Evolutionary conservation across 305 asterid genomes (phyloP), one percentile per base, ranked within the genome.

Genomic region (Lippia alba): DNA sequence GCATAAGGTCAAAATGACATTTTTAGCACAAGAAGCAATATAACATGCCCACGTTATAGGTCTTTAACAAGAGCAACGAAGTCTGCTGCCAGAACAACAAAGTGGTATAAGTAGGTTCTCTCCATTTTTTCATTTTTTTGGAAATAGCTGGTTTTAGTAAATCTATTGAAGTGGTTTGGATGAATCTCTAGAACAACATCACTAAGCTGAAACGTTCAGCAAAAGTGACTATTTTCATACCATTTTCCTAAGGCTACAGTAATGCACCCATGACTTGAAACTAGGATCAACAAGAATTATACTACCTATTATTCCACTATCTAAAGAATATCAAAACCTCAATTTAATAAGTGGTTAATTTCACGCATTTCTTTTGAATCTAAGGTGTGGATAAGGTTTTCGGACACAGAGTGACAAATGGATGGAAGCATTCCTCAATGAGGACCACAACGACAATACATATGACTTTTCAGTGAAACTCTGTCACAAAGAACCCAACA

Each of bases 231-330:
- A 34, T 32, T 56, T 58, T 58, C 63, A 14, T 58, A 54, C 11
- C 17, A 16, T 59, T 36, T n/a, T 2, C 10, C 36, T 61, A 16
- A 41, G 10, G 66, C 34, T 40, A 61, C 41, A 39, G 14, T 24
- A 24, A 15, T 49, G 48, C 45, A 49, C 6, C 32, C 70, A 49
- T 49, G 70, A n/a, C 59, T 16, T 48, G 11, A 64, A 24, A 32
- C 5, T 49, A 49, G 8, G 59, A 64, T 45, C 41, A 16, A 44
- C 14, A 19, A 44, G 55, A 8, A 24, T 46, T 24, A 30, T 20
- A 64, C 8, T 12, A 8, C 49, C 11, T 12, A 32, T 30, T 12
- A 32, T 30, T 64, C 15, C 46, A 30, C 45, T 48, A 46, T 45
- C 58, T 49, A 8, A 50, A n/a, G 32, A 32, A 33, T 45, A 6